phyloP scores from a whole-genome alignment of 169 alveolate genomes.

The Plasmodium falciparum region DNA sequence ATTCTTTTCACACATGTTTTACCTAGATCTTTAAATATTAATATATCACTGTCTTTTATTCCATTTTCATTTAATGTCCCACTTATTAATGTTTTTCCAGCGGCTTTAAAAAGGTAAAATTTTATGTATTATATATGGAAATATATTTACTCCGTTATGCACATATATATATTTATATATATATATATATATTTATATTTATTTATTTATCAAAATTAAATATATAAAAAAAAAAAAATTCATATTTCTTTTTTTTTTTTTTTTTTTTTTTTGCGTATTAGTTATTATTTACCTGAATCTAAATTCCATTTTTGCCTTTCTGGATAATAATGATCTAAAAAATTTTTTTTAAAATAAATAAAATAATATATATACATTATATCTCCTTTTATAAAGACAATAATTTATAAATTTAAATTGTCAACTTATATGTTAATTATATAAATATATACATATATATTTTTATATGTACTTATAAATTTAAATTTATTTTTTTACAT shows the following conservation, averaged over 20 bases:
- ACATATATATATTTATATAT: conserved; percentile 20
- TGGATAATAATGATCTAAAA: conserved; percentile 87
- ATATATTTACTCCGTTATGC: background rate
- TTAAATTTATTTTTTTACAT: conserved; percentile 59
- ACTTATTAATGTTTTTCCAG: conserved; percentile 60
- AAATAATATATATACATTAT: background rate
- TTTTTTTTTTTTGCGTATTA: background rate
- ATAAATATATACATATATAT: background rate
- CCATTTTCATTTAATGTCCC: conserved; percentile 77
- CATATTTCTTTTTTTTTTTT: no score
- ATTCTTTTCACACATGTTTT: background rate
- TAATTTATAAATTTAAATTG: no score
- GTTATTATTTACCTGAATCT: conserved; percentile 76
- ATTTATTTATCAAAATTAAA: conserved; percentile 59
- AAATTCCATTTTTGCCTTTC: conserved; percentile 89
- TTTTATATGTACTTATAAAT: background rate
- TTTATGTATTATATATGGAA: background rate
- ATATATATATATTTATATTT: conserved; percentile 7
- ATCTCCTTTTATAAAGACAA: no score
- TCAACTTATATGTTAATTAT: no score
- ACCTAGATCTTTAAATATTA: conserved; percentile 88
- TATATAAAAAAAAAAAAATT: conserved; percentile 3
- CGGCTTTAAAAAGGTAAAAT: conserved; percentile 29
- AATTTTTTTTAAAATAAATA: background rate
- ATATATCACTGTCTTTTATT: conserved; percentile 83